These are phyloP conservation scores for Verticillium zaregamsianum DNA, from an alignment of 2,329 filamentous ascomycete species.

Conservation along the genomic window DNA sequence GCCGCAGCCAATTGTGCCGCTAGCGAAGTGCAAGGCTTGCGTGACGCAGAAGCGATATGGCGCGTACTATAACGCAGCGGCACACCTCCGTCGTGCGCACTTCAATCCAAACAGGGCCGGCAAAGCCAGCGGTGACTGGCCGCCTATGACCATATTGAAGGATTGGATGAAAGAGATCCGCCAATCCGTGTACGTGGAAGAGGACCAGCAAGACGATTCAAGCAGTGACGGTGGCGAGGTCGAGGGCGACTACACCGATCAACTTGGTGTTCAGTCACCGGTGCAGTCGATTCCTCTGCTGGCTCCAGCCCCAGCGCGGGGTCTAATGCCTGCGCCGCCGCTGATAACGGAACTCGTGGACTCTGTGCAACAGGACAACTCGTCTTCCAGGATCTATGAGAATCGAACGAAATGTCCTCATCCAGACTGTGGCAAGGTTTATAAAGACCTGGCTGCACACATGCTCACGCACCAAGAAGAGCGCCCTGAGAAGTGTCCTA, in stretches of 20 bases:
- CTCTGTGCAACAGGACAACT: constrained; percentile 17
- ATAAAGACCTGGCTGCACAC: constrained; percentile 73
- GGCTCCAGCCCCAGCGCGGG: constrained; percentile 2
- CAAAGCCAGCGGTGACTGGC: constrained; percentile 56
- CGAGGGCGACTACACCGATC: constrained; percentile 8
- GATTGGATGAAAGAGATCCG: constrained; percentile 59
- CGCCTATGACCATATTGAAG: constrained; percentile 52
- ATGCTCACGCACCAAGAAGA: constrained; percentile 96
- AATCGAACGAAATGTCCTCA: constrained; percentile 50
- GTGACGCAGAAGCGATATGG: constrained; percentile 53
- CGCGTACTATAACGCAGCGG: constrained; percentile 56
- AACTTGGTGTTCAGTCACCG: neutral
- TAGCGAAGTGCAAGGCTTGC: constrained; percentile 54
- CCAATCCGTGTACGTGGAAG: constrained; percentile 40
- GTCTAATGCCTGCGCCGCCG: constrained; percentile 2
- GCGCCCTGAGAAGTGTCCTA: constrained; percentile 93
- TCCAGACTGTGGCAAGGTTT: constrained; percentile 54
- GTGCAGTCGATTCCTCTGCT: neutral
- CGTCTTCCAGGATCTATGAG: constrained; percentile 26
- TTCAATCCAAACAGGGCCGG: constrained; percentile 52
- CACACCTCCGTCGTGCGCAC: constrained; percentile 53
- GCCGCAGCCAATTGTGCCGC: constrained; percentile 45
- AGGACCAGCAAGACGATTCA: constrained; percentile 42
- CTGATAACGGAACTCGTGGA: constrained; percentile 4
- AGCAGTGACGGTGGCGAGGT: constrained; percentile 48